Evolutionary conservation across 345 rosid genomes (phyloP), one percentile per base, ranked within the genome.

Genomic region (Hibiscus syriacus): DNA sequence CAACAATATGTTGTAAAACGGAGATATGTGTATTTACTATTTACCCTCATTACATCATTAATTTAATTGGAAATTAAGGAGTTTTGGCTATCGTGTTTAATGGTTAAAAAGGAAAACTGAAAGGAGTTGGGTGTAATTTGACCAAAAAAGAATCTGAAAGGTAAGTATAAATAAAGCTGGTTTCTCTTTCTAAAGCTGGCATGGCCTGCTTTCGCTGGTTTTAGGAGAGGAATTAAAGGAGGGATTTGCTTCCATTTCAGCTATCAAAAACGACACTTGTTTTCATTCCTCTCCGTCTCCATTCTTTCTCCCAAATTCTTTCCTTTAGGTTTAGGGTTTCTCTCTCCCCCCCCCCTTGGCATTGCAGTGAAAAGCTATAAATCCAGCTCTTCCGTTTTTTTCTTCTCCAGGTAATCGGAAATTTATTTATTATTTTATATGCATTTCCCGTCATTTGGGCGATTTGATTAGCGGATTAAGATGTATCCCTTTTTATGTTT

Each of bases 231-330:
- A 48, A 41, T 55, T n/a, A 48, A 49, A 8, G 39, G 57, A 29
- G 22, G 32, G 17, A 43, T 43, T 32, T 70, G 50, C 49, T 48
- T 55, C 34, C 34, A 63, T 25, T 23, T 63, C 36, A 76, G 64
- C 61, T n/a, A n/a, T n/a, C n/a, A n/a, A n/a, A n/a, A n/a, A n/a
- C 74, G 74, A 80, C 79, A 76, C 74, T 68, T 78, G 79, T 75
- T 48, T 79, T 29, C 61, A 26, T 68, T 73, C 69, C 71, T 70
- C 70, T 75, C 32, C 64, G 70, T 56, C 27, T 13, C 14, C 41
- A 38, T 38, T 38, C 41, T 38, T 60, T 20, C 25, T 25, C 65
- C 36, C 70, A 74, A 55, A 69, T 72, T 41, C 67, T 26, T 19
- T 61, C 74, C 71, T 65, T 71, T 77, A 77, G 81, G 81, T 74